These are phyloP conservation scores for Fibroporia radiculosa DNA, from an alignment of 768 basidiomycete species.

Conservation along the genomic window DNA sequence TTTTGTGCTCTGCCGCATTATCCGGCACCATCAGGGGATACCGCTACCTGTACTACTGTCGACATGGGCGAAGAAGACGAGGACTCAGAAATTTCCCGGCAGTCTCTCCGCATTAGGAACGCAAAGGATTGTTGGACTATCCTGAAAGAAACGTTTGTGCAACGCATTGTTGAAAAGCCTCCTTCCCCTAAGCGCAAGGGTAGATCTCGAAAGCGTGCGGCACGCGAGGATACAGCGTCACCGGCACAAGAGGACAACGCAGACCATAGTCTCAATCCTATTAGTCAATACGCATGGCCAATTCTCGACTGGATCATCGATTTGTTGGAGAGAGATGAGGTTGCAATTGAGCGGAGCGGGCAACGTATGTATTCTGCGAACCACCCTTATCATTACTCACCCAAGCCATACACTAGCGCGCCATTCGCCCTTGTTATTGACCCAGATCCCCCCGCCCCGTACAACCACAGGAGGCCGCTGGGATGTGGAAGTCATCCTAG, in stretches of 20 bases:
- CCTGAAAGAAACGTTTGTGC: conserved; percentile 45
- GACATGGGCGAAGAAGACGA: conserved; percentile 26
- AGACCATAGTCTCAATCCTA: conserved; percentile 23
- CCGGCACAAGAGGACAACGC: conserved; percentile 20
- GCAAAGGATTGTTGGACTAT: conserved; percentile 57
- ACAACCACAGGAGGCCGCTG: conserved; percentile 41
- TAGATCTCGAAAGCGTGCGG: neutral
- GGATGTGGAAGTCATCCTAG: conserved; percentile 45
- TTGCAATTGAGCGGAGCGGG: conserved; percentile 24
- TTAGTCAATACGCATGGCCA: conserved; percentile 63
- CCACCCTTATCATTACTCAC: neutral
- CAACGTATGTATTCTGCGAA: conserved; percentile 34
- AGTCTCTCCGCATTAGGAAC: conserved; percentile 44
- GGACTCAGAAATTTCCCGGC: conserved; percentile 51
- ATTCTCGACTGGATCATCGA: conserved; percentile 61
- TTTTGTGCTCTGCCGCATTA: conserved; percentile 50
- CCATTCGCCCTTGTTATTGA: conserved; percentile 47
- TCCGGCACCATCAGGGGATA: conserved; percentile 5
- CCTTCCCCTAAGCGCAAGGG: conserved; percentile 1
- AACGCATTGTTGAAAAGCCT: conserved; percentile 21
- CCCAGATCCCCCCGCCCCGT: conserved; percentile 51
- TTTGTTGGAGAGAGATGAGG: conserved; percentile 65
- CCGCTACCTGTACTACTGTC: neutral
- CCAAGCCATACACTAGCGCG: conserved; percentile 21
- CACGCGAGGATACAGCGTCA: conserved; percentile 8